Base-by-base conservation (phyloP, 352 stramenopile genomes). In the Phytophthora hibernalis region DNA sequence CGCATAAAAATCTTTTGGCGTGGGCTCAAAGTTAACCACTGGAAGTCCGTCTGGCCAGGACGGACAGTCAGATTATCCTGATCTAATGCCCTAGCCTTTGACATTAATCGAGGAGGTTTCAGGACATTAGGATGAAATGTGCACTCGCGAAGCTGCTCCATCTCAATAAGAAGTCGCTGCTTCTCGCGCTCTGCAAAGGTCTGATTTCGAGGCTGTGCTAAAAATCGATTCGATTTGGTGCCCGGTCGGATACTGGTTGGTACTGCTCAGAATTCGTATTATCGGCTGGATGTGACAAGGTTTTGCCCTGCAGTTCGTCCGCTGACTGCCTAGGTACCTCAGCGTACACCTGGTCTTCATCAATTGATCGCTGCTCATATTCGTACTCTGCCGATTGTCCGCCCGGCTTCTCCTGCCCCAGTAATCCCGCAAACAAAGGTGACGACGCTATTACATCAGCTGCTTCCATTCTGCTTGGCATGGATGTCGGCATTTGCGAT, bases 131-230 rank as follows among this genome's bases (percentile, higher is more conserved):
- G 87, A 24, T 65, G 79, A 58, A 93, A 95, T 5, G 84, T 92
- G 49, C 84, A 93, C 52, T 92, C 81, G 12, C 66, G 76, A 22
- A 95, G 65, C 12, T 63, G 65, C 28, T 87, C 77, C 59, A 91
- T 82, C 54, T 95, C 84, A 15, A 70, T 57, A 5, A 77, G 16
- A 2, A 95, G 53, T 11, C 86, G 80, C 10, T 81, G 67, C 51
- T 89, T 93, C 40, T 95, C 84, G 10, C 77, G 77, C 28, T 89
- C 80, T 1, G 73, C 80, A 49, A 91, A 91, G 9, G 73, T 64
- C 13, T 83, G 58, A n/a, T 72, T 86, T 21, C 80, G 72, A 33
- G 83, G 79, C 37, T 83, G 73, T 0, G 85, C 79, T n/a, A 93
- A 67, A 13, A 62, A 18, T 87, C 73, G 12, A 83, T 71, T 20